These are phyloP conservation scores for Candida pini DNA, from an alignment of 805 yeast species.

Conservation along the genomic window DNA sequence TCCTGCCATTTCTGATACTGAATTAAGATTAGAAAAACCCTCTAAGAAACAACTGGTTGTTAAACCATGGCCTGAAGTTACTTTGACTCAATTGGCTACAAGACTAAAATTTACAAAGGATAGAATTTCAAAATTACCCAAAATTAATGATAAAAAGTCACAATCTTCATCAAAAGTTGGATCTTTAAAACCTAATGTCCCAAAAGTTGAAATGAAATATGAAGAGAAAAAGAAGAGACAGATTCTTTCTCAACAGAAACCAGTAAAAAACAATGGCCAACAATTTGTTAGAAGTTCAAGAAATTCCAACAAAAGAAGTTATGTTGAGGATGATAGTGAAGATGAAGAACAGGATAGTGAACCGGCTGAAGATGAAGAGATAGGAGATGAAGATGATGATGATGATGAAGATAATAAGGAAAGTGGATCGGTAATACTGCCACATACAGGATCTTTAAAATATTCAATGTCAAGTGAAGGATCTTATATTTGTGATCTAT, in stretches of 20 bases:
- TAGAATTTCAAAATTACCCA: too few species aligned
- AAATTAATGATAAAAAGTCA: too few species aligned
- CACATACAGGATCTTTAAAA: too few species aligned
- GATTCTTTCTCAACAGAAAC: slow-evolving; percentile 1
- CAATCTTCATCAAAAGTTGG: too few species aligned
- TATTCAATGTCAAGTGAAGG: too few species aligned
- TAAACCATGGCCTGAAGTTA: slow-evolving; percentile 26
- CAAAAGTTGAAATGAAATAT: not conserved
- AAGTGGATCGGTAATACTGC: too few species aligned
- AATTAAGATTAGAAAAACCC: slow-evolving; percentile 15
- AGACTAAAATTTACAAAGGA: slow-evolving; percentile 23
- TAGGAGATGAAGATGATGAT: too few species aligned
- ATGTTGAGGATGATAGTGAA: not conserved
- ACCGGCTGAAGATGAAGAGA: too few species aligned
- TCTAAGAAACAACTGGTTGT: slow-evolving; percentile 15
- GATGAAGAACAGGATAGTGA: slow-evolving; percentile 3
- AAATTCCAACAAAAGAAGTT: slow-evolving; percentile 14
- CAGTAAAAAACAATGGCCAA: not conserved
- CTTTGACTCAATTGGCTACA: slow-evolving; percentile 23
- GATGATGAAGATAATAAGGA: too few species aligned
- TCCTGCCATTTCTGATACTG: slow-evolving; percentile 20
- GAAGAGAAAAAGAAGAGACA: slow-evolving; percentile 1
- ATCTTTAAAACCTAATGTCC: slow-evolving; percentile 13
- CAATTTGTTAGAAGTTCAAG: slow-evolving; percentile 6
- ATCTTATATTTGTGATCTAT: too few species aligned